phyloP scores from a whole-genome alignment of 371 early-diverging fungal genomes.

The Haplosporangium sp. region DNA sequence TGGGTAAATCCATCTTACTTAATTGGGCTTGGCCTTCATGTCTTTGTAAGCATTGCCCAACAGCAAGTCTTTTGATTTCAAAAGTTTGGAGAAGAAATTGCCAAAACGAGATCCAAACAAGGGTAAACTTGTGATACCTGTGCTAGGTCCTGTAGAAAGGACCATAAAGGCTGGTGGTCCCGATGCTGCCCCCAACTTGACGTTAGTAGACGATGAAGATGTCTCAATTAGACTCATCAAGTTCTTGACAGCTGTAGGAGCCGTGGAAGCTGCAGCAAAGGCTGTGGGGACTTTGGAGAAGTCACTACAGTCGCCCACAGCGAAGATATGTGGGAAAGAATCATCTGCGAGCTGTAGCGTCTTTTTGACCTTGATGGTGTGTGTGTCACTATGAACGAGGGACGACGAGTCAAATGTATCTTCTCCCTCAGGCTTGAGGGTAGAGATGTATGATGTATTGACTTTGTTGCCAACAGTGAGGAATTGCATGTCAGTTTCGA shows the following conservation, averaged over 20 bases:
- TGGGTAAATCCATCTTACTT: neutral
- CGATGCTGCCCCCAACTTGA: conserved; percentile 17
- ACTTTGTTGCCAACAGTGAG: conserved; percentile 59
- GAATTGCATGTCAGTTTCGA: conserved; percentile 63
- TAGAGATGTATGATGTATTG: conserved; percentile 59
- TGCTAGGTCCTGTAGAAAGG: conserved; percentile 38
- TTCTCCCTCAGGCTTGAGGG: conserved; percentile 55
- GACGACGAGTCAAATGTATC: conserved; percentile 22
- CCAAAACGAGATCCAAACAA: conserved; percentile 32
- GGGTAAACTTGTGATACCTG: conserved; percentile 28
- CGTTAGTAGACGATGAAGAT: neutral
- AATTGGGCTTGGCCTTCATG: conserved; percentile 1
- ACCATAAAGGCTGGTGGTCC: conserved; percentile 21
- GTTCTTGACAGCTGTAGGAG: conserved; percentile 37
- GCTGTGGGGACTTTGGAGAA: conserved; percentile 48
- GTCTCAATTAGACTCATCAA: conserved; percentile 24
- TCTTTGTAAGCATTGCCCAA: neutral
- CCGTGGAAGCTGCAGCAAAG: conserved; percentile 17
- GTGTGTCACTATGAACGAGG: conserved; percentile 36
- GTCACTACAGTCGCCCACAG: conserved; percentile 76
- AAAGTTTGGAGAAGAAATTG: conserved; percentile 24
- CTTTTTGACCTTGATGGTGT: conserved; percentile 64
- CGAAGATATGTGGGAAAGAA: conserved; percentile 71
- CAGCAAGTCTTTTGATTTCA: conserved; percentile 51
- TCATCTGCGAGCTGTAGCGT: conserved; percentile 73